phyloP scores from a whole-genome alignment of 2,329 filamentous ascomycete species.

The Phialemoniopsis sp. region DNA sequence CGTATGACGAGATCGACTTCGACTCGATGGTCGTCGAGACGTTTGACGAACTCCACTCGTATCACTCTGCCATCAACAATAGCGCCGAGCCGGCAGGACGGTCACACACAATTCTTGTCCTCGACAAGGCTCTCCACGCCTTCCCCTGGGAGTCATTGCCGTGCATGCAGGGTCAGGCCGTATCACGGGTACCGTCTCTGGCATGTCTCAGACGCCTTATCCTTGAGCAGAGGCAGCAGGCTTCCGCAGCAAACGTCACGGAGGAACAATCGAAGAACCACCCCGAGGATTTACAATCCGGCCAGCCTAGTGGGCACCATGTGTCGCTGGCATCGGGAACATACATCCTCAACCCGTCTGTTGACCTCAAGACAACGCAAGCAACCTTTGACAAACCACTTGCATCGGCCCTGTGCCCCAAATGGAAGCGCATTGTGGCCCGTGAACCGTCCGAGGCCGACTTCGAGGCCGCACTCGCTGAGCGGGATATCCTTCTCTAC shows the following conservation, averaged over 20 bases:
- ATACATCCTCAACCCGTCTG: slow-evolving; percentile 86
- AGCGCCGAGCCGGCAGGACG: slow-evolving; percentile 9
- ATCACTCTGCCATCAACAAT: slow-evolving; percentile 54
- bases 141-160: slow-evolving; percentile 97
- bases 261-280: slow-evolving; percentile 1
- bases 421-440: slow-evolving; percentile 69
- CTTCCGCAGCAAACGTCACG: slow-evolving; percentile 8
- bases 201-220: slow-evolving; percentile 76
- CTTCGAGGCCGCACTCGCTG: slow-evolving; percentile 64
- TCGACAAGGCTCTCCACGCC: slow-evolving; percentile 85
- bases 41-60: slow-evolving; percentile 75
- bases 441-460: slow-evolving; percentile 72
- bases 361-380: slow-evolving; percentile 79
- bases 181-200: slow-evolving; percentile 85
- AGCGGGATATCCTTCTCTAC: slow-evolving; percentile 76
- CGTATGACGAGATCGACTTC: slow-evolving; percentile 97
- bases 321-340: slow-evolving; percentile 54
- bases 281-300: slow-evolving; percentile 8
- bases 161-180: slow-evolving; percentile 72
- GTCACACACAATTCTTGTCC: slow-evolving; percentile 77
- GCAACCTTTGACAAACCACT: slow-evolving; percentile 67
- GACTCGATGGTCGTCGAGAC: slow-evolving; percentile 87
- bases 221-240: slow-evolving; percentile 38
- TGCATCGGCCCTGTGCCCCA: slow-evolving; percentile 52
- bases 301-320: slow-evolving; percentile 43